These are phyloP conservation scores for Podospora bellae-mahoneyi DNA, from an alignment of 495 filamentous ascomycete species.

Conservation along the genomic window DNA sequence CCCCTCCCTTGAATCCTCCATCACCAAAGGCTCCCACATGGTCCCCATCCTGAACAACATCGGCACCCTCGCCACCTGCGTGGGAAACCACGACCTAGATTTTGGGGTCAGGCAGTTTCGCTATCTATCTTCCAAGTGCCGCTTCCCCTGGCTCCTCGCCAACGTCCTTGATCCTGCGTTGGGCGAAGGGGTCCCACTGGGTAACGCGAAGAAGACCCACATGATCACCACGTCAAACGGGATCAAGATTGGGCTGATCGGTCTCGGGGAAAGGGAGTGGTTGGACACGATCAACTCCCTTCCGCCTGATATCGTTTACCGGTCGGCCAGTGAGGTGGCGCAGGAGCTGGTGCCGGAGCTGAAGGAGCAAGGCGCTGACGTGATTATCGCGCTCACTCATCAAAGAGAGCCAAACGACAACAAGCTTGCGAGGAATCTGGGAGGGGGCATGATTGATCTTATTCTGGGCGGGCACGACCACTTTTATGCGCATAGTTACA, in stretches of 20 bases:
- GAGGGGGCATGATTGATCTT: constrained; percentile 67
- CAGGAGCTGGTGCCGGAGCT: constrained; percentile 65
- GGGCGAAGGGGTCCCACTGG: constrained; percentile 64
- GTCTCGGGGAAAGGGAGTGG: constrained; percentile 74
- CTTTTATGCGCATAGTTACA: constrained; percentile 70
- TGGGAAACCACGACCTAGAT: constrained; percentile 91
- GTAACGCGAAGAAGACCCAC: constrained; percentile 62
- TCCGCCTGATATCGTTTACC: constrained; percentile 75
- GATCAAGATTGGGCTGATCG: constrained; percentile 80
- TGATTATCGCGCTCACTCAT: constrained; percentile 78
- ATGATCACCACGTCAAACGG: constrained; percentile 78
- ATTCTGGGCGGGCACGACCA: constrained; percentile 90
- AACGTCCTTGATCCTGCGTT: constrained; percentile 79
- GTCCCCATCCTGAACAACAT: constrained; percentile 79
- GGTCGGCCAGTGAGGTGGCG: constrained; percentile 68
- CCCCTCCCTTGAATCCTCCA: constrained; percentile 76
- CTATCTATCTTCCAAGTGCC: constrained; percentile 67
- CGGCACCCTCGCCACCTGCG: constrained; percentile 69
- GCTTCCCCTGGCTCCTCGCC: constrained; percentile 85
- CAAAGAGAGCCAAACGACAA: constrained; percentile 82
- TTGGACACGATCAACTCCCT: constrained; percentile 83
- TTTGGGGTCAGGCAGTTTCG: constrained; percentile 82
- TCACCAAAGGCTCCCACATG: constrained; percentile 88
- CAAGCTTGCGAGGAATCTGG: constrained; percentile 68
- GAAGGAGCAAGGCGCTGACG: constrained; percentile 71